phyloP scores from a whole-genome alignment of 73 alveolate species.

The Paramecium biaurelia region DNA sequence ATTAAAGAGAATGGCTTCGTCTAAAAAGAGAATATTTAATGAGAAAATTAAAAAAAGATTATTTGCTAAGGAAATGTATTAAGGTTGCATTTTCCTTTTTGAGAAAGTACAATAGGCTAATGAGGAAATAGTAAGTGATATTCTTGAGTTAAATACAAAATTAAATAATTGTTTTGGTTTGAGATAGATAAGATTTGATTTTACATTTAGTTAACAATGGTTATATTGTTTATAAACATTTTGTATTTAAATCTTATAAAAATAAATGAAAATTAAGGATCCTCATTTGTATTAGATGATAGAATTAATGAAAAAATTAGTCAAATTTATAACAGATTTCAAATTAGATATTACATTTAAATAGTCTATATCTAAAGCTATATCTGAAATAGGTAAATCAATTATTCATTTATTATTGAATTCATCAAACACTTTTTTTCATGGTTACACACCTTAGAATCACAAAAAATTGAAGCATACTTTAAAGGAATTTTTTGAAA shows the following conservation, averaged over 20 bases:
- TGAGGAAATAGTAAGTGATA: neutral
- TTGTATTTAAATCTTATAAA: neutral
- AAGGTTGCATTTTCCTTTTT: neutral
- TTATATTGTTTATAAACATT: neutral
- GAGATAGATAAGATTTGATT: neutral
- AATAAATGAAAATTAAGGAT: conserved; percentile 22
- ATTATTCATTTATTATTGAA: neutral
- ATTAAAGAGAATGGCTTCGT: neutral
- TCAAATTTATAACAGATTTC: neutral
- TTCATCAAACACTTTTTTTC: neutral
- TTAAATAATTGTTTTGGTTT: neutral
- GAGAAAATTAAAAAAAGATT: neutral
- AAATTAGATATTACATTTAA: neutral
- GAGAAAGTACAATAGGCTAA: neutral
- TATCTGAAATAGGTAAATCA: neutral
- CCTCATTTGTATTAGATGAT: neutral
- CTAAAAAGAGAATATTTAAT: neutral
- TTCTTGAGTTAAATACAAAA: neutral
- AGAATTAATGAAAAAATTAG: neutral
- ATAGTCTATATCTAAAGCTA: neutral
- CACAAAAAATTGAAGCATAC: neutral
- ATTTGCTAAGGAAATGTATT: neutral
- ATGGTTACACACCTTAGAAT: neutral
- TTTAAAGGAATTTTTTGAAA: neutral
- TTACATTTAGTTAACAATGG: neutral